Evolutionary conservation across 805 yeast species (phyloP), one percentile per base, ranked within the genome.

Genomic region (Myxozyma geophila): DNA sequence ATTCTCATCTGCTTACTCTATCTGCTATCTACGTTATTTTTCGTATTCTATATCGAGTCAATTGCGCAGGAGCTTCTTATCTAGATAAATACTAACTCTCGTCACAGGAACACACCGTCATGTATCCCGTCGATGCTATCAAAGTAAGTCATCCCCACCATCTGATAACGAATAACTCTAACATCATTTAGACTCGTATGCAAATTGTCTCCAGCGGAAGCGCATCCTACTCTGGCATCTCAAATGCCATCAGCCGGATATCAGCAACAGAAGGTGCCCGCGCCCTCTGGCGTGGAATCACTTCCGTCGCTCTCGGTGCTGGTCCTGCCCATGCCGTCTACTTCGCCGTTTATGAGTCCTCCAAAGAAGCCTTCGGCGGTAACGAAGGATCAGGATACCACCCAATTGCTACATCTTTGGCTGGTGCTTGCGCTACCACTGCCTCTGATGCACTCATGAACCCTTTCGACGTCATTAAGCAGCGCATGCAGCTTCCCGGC

Each of bases 291-390:
- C 82, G 96, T 73, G 99, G 99, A 60, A 90, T 93, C 17, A 87
- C 91, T 28, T 89, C 97, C 0, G 96, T 95, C 64, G 87, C 92
- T 1, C 74, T 93, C 66, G 99, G 99, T 44, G 98, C 99, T n/a
- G 99, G 99, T 7, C 99, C 99, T 1, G 98, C 98, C 2, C 99
- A 93, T 78, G 98, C 98, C 2, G 88, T 95, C 7, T 93, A 95
- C 77, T 93, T 92, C 75, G 87, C 92, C n/a, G 96, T 95, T 3
- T 95, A 92, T 76, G 99, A 93, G 77, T 82, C 86, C 56, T 82
- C 92, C 54, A 88, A 89, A 73, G 85, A 88, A 7, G 74, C 81
- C 12, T 76, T 88, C 43, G 77, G 79, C 58, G 64, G 69, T 23
- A 72, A 73, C 65, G 69, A 63, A 23, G 73, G 73, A 51, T 82